Conservation (phyloP, 1,284 basidiomycete species). For the Xanthoconium separans region DNA sequence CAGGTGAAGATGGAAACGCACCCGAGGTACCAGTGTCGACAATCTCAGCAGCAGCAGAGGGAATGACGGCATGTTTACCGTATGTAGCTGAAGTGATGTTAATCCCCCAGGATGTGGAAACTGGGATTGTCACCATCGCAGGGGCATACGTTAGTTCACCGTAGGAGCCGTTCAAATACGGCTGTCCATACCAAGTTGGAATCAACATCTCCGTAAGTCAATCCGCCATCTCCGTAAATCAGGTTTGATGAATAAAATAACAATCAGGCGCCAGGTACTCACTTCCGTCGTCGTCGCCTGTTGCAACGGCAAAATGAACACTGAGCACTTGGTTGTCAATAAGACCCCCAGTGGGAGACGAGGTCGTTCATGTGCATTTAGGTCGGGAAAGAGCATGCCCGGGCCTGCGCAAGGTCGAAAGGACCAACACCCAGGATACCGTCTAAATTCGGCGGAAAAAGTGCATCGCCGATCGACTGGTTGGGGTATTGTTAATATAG, state of each 20-base stretch:
- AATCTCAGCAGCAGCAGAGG: slow-evolving; percentile 18
- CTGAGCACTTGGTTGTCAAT: slow-evolving; percentile 19
- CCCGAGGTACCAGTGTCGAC: neutral
- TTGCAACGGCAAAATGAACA: slow-evolving; percentile 26
- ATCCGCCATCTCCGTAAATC: slow-evolving; percentile 23
- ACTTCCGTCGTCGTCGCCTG: slow-evolving; percentile 18
- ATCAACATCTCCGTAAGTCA: slow-evolving; percentile 26
- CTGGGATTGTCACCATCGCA: slow-evolving; percentile 22
- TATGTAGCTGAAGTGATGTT: slow-evolving; percentile 22
- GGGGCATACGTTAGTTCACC: slow-evolving; percentile 20
- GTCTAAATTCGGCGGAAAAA: slow-evolving; percentile 14
- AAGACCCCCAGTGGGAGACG: slow-evolving; percentile 14
- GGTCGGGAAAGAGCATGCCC: slow-evolving; percentile 8
- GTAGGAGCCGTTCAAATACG: neutral
- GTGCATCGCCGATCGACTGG: slow-evolving; percentile 1
- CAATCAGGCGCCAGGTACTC: neutral
- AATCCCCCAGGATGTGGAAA: slow-evolving; percentile 24
- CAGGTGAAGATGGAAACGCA: slow-evolving; percentile 2
- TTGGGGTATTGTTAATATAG: no score
- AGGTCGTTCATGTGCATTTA: slow-evolving; percentile 23
- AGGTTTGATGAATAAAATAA: neutral
- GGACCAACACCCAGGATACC: slow-evolving; percentile 31
- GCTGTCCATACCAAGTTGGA: slow-evolving; percentile 15
- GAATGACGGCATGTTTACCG: slow-evolving; percentile 16
- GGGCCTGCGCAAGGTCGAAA: slow-evolving; percentile 18